Evolutionary conservation across 805 yeast genomes (phyloP).

Genomic region (Starmera amethionina): DNA sequence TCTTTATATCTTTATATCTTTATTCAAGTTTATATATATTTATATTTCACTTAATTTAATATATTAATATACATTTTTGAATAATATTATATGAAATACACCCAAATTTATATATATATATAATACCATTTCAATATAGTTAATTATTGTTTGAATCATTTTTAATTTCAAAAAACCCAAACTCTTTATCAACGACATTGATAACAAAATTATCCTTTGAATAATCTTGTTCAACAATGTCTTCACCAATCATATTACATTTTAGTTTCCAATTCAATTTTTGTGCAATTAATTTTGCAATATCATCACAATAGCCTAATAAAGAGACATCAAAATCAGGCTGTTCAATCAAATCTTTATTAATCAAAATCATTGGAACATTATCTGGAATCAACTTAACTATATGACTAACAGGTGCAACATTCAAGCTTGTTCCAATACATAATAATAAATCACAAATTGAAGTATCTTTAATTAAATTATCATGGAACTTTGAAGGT

Average conservation of each 20-base stretch:
- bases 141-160: conserved; percentile 5
- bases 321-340: conserved; percentile 71
- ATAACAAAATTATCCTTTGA: conserved; percentile 24
- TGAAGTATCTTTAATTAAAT: conserved; percentile 46
- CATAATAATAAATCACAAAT: conserved; percentile 74
- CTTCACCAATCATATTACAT: too few relatives aligned
- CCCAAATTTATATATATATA: too few relatives aligned
- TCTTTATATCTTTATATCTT: too few relatives aligned
- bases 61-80: too few relatives aligned
- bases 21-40: too few relatives aligned
- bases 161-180: conserved; percentile 26
- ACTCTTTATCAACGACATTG: conserved; percentile 17
- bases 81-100: too few relatives aligned
- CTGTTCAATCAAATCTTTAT: conserved; percentile 66
- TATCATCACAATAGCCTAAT: conserved; percentile 79
- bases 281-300: conserved; percentile 52
- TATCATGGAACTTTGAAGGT: conserved; percentile 58
- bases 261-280: conserved; percentile 51
- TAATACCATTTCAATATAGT: too few relatives aligned
- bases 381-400: conserved; percentile 62
- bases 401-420: conserved; percentile 84
- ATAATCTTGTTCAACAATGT: conserved; percentile 34
- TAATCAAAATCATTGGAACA: conserved; percentile 78
- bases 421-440: conserved; percentile 86
- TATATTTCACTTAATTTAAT: too few relatives aligned